phyloP scores from a whole-genome alignment of 1,284 basidiomycete species.

The Ustilago nuda region DNA sequence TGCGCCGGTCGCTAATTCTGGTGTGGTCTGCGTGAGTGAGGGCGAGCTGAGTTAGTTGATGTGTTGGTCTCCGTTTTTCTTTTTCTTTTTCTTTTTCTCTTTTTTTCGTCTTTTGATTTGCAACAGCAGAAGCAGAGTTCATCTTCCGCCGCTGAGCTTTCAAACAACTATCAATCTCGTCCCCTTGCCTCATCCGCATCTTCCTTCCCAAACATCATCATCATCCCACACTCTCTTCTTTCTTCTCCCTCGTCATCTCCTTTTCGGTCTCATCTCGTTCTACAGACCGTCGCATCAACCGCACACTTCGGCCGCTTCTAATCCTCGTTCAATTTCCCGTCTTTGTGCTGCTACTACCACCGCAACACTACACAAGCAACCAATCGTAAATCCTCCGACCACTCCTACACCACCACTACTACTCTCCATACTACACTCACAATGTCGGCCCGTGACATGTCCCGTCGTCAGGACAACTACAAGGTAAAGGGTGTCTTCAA shows the following conservation, averaged over 20 bases:
- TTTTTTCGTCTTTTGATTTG: neutral
- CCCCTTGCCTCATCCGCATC: constrained; percentile 10
- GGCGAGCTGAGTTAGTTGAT: neutral
- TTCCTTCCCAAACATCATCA: neutral
- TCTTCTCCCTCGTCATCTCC: neutral
- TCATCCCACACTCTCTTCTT: neutral
- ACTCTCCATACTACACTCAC: constrained; percentile 8
- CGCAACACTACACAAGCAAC: neutral
- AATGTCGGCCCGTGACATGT: constrained; percentile 63
- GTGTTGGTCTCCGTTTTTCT: constrained; percentile 48
- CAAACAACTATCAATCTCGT: neutral
- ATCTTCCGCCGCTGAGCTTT: constrained; percentile 11
- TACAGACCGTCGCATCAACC: neutral
- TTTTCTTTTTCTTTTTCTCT: constrained; percentile 8
- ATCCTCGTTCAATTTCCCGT: neutral
- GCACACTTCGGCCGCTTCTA: neutral
- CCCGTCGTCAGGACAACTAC: constrained; percentile 66
- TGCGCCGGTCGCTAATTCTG: neutral
- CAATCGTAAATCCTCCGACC: neutral
- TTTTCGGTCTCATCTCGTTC: neutral
- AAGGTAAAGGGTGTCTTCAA: constrained; percentile 68
- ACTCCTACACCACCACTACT: neutral
- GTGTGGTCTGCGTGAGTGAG: neutral
- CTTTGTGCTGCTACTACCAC: neutral
- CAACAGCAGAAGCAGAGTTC: neutral